Evolutionary conservation across 371 early-diverging fungal genomes (phyloP).

Genomic region (Zychaea mexicana): DNA sequence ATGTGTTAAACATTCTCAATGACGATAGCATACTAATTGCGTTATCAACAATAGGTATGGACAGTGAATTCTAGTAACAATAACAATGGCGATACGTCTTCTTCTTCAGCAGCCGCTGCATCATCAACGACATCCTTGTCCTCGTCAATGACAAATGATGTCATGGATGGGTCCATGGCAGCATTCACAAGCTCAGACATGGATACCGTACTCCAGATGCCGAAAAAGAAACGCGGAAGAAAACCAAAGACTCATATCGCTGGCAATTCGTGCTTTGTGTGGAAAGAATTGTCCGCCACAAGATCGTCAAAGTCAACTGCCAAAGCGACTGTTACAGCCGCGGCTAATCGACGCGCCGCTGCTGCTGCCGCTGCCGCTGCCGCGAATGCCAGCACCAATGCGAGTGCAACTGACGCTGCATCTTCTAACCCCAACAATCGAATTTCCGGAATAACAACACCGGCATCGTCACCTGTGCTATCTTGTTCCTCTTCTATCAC

Average conservation of each 20-base stretch:
- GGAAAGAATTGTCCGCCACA: slow-evolving; percentile 26
- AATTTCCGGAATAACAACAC: too few species aligned
- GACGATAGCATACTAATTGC: too few species aligned
- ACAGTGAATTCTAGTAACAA: background rate
- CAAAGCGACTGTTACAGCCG: slow-evolving; percentile 7
- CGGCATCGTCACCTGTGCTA: too few species aligned
- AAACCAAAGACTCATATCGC: slow-evolving; percentile 50
- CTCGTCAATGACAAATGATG: background rate
- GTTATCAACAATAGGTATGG: background rate
- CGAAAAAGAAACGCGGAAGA: slow-evolving; percentile 47
- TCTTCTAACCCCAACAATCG: too few species aligned
- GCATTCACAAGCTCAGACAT: slow-evolving; percentile 44
- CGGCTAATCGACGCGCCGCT: slow-evolving; percentile 2
- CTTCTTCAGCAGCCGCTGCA: background rate
- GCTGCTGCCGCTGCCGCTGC: background rate
- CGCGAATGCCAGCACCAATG: background rate
- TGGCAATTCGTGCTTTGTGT: slow-evolving; percentile 55
- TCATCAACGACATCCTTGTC: background rate
- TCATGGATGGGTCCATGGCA: slow-evolving; percentile 34
- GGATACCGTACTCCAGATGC: slow-evolving; percentile 41
- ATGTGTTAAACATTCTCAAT: too few species aligned
- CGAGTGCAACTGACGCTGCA: too few species aligned
- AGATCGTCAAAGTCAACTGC: slow-evolving; percentile 3
- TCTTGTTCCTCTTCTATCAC: too few species aligned
- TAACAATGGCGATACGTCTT: background rate